Base-by-base conservation (phyloP, 441 rosid species). In the Pelargonium australe region DNA sequence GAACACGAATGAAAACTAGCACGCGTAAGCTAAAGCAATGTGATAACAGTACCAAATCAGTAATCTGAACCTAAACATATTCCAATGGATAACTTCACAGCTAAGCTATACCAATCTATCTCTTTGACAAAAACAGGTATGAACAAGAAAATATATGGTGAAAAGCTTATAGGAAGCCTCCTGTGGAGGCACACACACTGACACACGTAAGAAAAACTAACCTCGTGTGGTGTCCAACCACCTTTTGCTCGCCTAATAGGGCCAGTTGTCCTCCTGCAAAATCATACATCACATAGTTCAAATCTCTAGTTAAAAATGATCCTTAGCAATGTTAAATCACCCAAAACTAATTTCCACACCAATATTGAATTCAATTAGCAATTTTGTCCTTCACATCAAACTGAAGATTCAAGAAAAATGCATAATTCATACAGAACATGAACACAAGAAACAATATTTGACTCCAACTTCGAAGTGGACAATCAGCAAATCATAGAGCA, bases 201-300 rank as follows among this genome's bases (percentile, higher is more conserved):
- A 23, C 25, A 66, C 34, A 13, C 5, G 37, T 47, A 66, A 68
- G 55, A 75, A 78, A 40, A 57, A 40, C 82, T 68, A 57, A 92
- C 98, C 96, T 95, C 99, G 76, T 89, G 91, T 0, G 87, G 92
- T 69, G 98, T 95, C 99, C 99, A 95, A 49, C 99, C 99, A 7
- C 99, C 99, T 80, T 92, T 95, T 3, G 99, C 96, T 68, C 97
- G 85, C 83, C 99, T 87, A 55, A 95, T 88, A 53, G 97, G 99
- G 9, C 99, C 99, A 12, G 86, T 88, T 2, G 89, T 92, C 80
- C 99, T 90, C 88, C 99, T 95, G 75, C 80, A 84, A 68, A 72
- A 47, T 63, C 69, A 69, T 62, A 76, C 9, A 5, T 58, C 53
- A 34, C 69, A 64, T 45, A 45, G 37, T 57, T 11, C 47, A 55